phyloP scores from a whole-genome alignment of 2,329 filamentous ascomycete genomes.

The Colletotrichum scovillei region DNA sequence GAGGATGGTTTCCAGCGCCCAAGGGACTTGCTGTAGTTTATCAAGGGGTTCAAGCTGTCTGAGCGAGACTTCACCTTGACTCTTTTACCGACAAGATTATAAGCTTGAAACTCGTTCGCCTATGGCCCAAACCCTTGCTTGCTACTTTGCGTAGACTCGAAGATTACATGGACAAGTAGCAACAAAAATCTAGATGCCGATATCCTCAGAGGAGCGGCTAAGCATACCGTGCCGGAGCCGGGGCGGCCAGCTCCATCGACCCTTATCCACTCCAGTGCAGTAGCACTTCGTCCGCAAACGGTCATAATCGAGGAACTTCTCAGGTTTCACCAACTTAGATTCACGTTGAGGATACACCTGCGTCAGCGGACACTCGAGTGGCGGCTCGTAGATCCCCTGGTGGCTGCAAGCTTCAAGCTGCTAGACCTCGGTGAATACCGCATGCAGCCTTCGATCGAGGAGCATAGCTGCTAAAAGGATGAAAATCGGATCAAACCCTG shows the following conservation, averaged over 20 bases:
- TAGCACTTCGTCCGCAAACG: conserved; percentile 10
- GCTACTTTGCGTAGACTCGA: neutral
- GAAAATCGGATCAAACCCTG: neutral
- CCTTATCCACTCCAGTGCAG: neutral
- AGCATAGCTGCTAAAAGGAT: neutral
- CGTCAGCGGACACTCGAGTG: conserved; percentile 8
- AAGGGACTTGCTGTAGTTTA: neutral
- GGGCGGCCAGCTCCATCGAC: neutral
- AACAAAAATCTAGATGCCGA: neutral
- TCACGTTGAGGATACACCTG: neutral
- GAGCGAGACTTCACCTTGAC: neutral
- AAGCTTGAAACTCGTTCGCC: neutral
- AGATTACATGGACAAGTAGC: neutral
- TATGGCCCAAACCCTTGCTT: neutral
- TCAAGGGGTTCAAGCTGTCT: neutral
- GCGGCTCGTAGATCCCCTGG: neutral
- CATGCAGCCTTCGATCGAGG: neutral
- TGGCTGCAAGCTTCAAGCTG: neutral
- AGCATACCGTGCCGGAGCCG: neutral
- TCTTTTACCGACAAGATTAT: neutral
- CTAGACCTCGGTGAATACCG: neutral
- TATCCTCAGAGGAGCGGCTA: neutral
- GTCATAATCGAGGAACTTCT: neutral
- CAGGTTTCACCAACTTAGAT: neutral
- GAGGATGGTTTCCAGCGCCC: neutral